Evolutionary conservation across 441 rosid species (phyloP), one percentile per base, ranked within the genome.

Genomic region (Aleurites moluccanus): DNA sequence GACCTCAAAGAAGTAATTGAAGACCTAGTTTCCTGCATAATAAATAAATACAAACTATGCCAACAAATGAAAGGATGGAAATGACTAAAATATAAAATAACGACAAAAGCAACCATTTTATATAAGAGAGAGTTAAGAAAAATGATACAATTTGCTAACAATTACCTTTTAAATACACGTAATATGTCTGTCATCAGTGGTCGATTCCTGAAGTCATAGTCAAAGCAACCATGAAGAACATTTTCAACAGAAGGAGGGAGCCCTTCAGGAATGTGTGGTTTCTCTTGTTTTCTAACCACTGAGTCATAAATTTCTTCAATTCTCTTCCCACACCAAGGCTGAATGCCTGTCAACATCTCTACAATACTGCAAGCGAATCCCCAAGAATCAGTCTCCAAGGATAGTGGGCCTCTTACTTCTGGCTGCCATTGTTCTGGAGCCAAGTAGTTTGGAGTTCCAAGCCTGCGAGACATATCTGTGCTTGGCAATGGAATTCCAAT

Each of bases 371-470:
- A 95, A 10, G 87, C 99, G 72, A 92, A 88, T 57, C 97, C 98
- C 99, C 97, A 95, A 23, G 96, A 86, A 72, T 92, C 98, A 21
- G 93, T 89, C 87, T 95, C 98, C 38, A 88, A 75, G 27, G 96
- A 87, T 69, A 91, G 72, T 18, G 99, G 99, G 70, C 99, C 97
- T 75, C 91, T 85, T 79, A 79, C 85, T 80, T 91, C 96, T 9
- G 97, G 93, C 80, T 90, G 85, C 99, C 97, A 92, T 74, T 92
- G 99, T 78, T 92, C 98, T 65, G 99, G 99, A 81, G 98, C 94
- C 99, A 94, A 92, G 80, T 92, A 92, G 82, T 90, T 92, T 25
- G 97, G 96, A 53, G 93, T 88, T 72, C 99, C 99, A 82, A 87
- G 90, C 79, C 91, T 84, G 76, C 74, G 77, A 72, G 82, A 79